phyloP scores from a whole-genome alignment of 768 basidiomycete species.

The Tricholoma furcatifolium region DNA sequence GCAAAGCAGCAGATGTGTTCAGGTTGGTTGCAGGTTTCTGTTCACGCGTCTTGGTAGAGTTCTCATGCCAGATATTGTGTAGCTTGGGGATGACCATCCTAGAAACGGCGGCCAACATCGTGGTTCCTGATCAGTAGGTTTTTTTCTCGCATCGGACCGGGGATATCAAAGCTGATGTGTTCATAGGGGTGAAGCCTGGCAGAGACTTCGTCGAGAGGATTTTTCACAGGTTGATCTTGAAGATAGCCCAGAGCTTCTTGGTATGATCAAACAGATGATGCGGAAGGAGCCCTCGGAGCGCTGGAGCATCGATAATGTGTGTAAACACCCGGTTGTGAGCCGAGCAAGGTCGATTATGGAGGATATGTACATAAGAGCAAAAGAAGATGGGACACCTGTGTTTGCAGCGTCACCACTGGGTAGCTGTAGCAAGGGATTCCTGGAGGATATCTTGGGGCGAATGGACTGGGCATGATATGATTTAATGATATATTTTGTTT shows the following conservation, averaged over 20 bases:
- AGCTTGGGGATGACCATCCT: conserved; percentile 96
- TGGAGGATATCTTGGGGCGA: conserved; percentile 58
- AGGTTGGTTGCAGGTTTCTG: conserved; percentile 58
- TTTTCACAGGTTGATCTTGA: conserved; percentile 81
- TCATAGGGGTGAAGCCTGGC: conserved; percentile 89
- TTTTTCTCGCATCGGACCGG: conserved; percentile 18
- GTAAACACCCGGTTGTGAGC: conserved; percentile 59
- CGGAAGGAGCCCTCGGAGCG: conserved; percentile 64
- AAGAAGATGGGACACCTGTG: conserved; percentile 33
- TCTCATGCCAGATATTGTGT: conserved; percentile 39
- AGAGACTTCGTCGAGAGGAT: conserved; percentile 86
- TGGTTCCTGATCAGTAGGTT: conserved; percentile 94
- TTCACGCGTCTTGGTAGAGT: conserved; percentile 19
- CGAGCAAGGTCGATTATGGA: conserved; percentile 69
- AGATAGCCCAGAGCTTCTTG: conserved; percentile 62
- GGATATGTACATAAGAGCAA: conserved; percentile 34
- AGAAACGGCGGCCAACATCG: conserved; percentile 93
- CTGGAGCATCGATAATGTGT: conserved; percentile 54
- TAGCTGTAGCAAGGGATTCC: conserved; percentile 58
- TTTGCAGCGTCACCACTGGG: conserved; percentile 64
- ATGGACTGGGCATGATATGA: conserved; percentile 12
- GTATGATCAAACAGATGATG: conserved; percentile 77
- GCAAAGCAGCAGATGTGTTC: conserved; percentile 95
- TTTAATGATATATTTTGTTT: conserved; percentile 2
- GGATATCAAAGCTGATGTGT: conserved; percentile 25